Conservation (phyloP, 2,329 filamentous ascomycete species). For the Aureobasidium sp. region DNA sequence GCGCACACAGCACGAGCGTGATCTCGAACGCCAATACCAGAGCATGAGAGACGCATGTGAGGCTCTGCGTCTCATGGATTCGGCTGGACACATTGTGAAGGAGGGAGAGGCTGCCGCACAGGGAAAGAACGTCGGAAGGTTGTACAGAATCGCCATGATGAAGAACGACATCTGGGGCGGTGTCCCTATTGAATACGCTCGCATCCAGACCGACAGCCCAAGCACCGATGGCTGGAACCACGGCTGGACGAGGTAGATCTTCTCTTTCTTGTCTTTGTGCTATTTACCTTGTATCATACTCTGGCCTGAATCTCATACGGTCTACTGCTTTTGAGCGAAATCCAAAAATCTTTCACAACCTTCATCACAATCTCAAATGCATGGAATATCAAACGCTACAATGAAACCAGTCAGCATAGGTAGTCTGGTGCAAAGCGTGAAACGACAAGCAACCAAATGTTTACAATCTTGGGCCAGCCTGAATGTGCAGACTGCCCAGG, state of each 20-base stretch:
- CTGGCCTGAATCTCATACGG: not conserved
- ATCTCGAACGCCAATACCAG: slow-evolving; percentile 71
- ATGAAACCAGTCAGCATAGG: not conserved
- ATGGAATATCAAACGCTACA: no score
- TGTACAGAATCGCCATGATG: slow-evolving; percentile 83
- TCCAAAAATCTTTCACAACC: not conserved
- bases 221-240: slow-evolving; percentile 80
- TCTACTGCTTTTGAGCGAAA: not conserved
- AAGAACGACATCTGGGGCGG: slow-evolving; percentile 79
- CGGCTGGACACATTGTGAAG: slow-evolving; percentile 29
- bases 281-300: slow-evolving; percentile 6
- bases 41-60: slow-evolving; percentile 81
- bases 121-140: slow-evolving; percentile 55
- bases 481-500: not conserved
- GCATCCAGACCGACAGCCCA: slow-evolving; percentile 77
- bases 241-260: slow-evolving; percentile 62
- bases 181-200: slow-evolving; percentile 86
- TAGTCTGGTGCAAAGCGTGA: not conserved
- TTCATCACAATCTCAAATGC: not conserved
- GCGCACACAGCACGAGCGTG: slow-evolving; percentile 54
- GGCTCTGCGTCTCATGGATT: slow-evolving; percentile 54
- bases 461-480: not conserved
- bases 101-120: slow-evolving; percentile 19
- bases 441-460: not conserved
- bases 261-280: not conserved